Evolutionary conservation across 495 filamentous ascomycete species (phyloP).

Genomic region (Tuber borchii): DNA sequence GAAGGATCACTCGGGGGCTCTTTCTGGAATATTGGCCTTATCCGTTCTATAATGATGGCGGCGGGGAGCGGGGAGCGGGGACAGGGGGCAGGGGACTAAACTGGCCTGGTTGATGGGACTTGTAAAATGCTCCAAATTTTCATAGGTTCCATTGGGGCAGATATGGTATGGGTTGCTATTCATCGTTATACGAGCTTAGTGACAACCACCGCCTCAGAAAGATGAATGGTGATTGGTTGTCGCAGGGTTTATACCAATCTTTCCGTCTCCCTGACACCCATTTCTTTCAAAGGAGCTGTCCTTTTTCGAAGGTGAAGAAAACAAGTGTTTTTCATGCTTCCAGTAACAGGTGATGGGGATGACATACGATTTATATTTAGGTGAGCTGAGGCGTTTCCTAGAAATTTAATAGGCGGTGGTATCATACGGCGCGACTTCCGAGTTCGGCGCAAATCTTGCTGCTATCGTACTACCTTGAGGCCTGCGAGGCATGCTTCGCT

Average conservation of each 20-base stretch:
- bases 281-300: not conserved
- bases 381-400: not conserved
- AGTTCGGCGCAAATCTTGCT: not conserved
- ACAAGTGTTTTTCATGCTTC: not conserved
- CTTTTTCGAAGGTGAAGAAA: not conserved
- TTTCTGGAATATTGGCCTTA: too few relatives aligned
- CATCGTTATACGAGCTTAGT: too few relatives aligned
- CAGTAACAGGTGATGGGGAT: slow-evolving; percentile 2
- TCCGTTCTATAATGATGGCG: too few relatives aligned
- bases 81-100: too few relatives aligned
- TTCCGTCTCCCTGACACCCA: not conserved
- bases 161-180: too few relatives aligned
- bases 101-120: too few relatives aligned
- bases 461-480: not conserved
- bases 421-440: not conserved
- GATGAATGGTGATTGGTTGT: not conserved
- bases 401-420: not conserved
- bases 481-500: too few relatives aligned
- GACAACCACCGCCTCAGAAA: not conserved
- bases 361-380: slow-evolving; percentile 1
- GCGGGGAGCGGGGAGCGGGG: too few relatives aligned
- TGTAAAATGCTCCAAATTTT: too few relatives aligned
- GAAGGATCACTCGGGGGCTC: too few relatives aligned
- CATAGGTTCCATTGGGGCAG: too few relatives aligned
- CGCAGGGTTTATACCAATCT: not conserved